These are phyloP conservation scores for Monosporozyma unispora DNA, from an alignment of 805 yeast genomes.

Conservation along the genomic window DNA sequence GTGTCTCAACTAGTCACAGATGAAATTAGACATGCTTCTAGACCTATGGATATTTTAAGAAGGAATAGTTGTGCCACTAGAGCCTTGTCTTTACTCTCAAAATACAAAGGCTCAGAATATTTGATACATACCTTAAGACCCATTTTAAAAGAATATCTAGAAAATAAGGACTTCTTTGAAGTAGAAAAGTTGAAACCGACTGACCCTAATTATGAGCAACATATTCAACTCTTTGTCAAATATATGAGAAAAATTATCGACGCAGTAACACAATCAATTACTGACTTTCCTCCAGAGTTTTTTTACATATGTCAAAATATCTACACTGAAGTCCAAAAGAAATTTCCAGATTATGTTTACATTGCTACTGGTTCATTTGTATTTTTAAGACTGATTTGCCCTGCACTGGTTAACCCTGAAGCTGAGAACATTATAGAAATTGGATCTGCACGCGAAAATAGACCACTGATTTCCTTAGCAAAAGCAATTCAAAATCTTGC, in stretches of 20 bases:
- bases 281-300: conserved; percentile 60
- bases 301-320: conserved; percentile 63
- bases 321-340: conserved; percentile 44
- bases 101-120: conserved; percentile 55
- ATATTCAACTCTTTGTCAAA: conserved; percentile 41
- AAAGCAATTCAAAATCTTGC: conserved; percentile 81
- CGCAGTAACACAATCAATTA: conserved; percentile 46
- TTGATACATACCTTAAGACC: conserved; percentile 46
- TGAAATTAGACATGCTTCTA: conserved; percentile 52
- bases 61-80: conserved; percentile 78
- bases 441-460: conserved; percentile 37
- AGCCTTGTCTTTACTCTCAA: conserved; percentile 61
- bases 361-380: conserved; percentile 80
- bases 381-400: conserved; percentile 73
- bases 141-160: conserved; percentile 44
- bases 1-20: conserved; percentile 47
- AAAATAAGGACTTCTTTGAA: conserved; percentile 48
- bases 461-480: conserved; percentile 70
- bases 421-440: conserved; percentile 33
- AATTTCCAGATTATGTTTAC: conserved; percentile 57
- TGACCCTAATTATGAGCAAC: conserved; percentile 33
- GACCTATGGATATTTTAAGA: conserved; percentile 66
- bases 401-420: conserved; percentile 86
- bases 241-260: conserved; percentile 51
- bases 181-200: conserved; percentile 43